Evolutionary conservation across 371 early-diverging fungal species (phyloP), one percentile per base, ranked within the genome.

Genomic region (Mortierella sp.): DNA sequence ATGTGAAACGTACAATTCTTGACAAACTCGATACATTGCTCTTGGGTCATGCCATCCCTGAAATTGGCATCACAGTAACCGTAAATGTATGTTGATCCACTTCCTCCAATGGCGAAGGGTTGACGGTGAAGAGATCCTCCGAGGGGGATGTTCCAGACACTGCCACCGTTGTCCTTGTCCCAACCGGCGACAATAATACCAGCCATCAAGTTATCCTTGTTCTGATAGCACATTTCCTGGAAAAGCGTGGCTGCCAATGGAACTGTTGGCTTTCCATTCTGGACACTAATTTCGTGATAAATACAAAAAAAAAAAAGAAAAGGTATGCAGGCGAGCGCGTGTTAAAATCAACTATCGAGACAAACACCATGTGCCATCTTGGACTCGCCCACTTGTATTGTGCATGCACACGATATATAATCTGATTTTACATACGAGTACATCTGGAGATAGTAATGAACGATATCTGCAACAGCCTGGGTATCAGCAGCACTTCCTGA

Each of bases 401-500:
- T 40, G n/a, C 22, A n/a, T 34, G 58, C 37, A 17, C 34, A n/a
- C 22, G 35, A 1, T 15, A n/a, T 7, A 34, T 9, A 58, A 58
- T 7, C 26, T 13, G 29, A 3, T 28, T 34, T 4, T 34, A 81
- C 86, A 82, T 91, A 95, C 96, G 88, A 86, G 83, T 94, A 97
- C 87, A 97, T 86, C 84, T 96, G 94, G 65, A 98, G 87, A 67
- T 97, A 93, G 83, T 96, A 96, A 69, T 93, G 93, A 15, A 99
- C 95, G 83, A 98, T 95, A 74, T 98, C 97, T 23, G 98, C 96
- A 7, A 99, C 89, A 32, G 96, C 98, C 88, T 99, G 99, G 40
- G 99, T 99, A 87, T 99, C 99, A 49, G 99, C 99, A 59, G 99
- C 98, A 66, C 93, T 93, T 64, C 99, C 99, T 15, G 96, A 96